Percentiles rank a stretch among this genome's conserved stretches.
phyloP scores from a whole-genome alignment of 2,329 filamentous ascomycete genomes.

The Huntiella abstrusa region DNA sequence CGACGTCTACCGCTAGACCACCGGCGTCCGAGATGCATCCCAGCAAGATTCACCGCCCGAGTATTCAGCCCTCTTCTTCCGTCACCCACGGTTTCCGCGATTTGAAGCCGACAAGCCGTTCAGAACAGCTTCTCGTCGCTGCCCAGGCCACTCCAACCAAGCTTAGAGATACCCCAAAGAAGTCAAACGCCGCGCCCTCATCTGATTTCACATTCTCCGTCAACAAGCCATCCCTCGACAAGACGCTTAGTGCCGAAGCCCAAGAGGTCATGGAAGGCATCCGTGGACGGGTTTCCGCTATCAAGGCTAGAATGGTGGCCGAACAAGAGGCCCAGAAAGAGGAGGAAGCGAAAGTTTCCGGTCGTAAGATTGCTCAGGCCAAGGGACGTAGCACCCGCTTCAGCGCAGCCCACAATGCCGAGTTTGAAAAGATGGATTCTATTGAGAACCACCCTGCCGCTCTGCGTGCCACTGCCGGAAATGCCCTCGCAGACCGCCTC shows the following conservation, averaged over 20 bases:
- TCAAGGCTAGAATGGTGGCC: conserved; percentile 48
- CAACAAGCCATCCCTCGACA: conserved; percentile 26
- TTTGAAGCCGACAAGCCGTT: conserved; percentile 25
- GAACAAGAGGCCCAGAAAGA: conserved; percentile 38
- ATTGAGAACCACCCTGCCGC: conserved; percentile 73
- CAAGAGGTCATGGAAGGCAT: conserved; percentile 46
- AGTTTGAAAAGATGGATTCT: conserved; percentile 96
- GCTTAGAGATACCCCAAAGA: conserved; percentile 35
- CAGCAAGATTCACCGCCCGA: conserved; percentile 58
- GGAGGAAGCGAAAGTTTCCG: conserved; percentile 22
- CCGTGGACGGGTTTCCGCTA: conserved; percentile 50
- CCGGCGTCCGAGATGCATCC: conserved; percentile 78
- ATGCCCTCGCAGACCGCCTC: conserved; percentile 30
- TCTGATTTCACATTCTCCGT: conserved; percentile 50
- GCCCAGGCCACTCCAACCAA: conserved; percentile 22
- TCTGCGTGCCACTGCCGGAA: conserved; percentile 40
- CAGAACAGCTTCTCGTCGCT: conserved; percentile 15
- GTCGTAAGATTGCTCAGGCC: conserved; percentile 59
- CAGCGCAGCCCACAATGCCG: conserved; percentile 67
- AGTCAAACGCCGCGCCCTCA: conserved; percentile 24
- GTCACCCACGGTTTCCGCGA: conserved; percentile 67
- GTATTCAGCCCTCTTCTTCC: conserved; percentile 59
- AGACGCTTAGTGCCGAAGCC: conserved; percentile 41
- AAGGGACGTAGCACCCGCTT: conserved; percentile 64
- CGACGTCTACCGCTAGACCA: conserved; percentile 47